Percentiles rank a stretch among this genome's conserved stretches.
Conservation (phyloP, 768 basidiomycete genomes). For the Boletales sp. region DNA sequence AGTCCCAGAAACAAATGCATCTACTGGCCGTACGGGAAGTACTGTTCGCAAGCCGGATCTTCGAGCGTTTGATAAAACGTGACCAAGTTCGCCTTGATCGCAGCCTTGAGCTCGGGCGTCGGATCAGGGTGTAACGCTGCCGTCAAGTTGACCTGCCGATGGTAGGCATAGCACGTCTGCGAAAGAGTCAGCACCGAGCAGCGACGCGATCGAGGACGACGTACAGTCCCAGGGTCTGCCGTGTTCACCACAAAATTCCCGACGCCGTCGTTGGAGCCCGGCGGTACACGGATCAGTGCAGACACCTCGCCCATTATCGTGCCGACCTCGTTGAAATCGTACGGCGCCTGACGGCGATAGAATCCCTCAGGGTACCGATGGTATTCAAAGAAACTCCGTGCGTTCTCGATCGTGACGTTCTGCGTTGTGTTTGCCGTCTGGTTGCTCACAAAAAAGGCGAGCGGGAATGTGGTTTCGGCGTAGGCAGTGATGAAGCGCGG, state of each 20-base stretch:
- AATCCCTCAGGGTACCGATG: constrained; percentile 19
- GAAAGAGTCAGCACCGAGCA: no score
- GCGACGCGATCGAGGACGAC: neutral
- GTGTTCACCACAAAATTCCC: constrained; percentile 13
- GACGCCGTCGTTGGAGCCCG: constrained; percentile 17
- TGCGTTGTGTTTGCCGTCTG: constrained; percentile 18
- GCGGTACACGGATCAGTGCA: constrained; percentile 1
- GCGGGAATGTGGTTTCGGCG: constrained; percentile 20
- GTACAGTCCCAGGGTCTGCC: constrained; percentile 10
- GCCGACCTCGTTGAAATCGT: constrained; percentile 1
- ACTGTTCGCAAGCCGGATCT: constrained; percentile 10
- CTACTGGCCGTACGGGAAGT: constrained; percentile 16
- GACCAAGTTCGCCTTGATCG: constrained; percentile 21
- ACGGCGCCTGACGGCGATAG: constrained; percentile 17
- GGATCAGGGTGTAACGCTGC: constrained; percentile 21
- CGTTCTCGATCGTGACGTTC: constrained; percentile 10
- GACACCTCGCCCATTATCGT: neutral
- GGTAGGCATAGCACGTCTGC: constrained; percentile 19
- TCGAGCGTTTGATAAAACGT: constrained; percentile 12
- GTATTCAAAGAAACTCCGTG: constrained; percentile 16
- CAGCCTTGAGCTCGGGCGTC: constrained; percentile 12
- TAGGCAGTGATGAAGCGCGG: constrained; percentile 21
- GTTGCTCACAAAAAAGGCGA: constrained; percentile 24
- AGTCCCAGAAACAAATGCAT: no score
- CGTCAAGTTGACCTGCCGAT: constrained; percentile 19